Conservation (phyloP, 2,329 filamentous ascomycete genomes). For the Pseudogymnoascus sp. region DNA sequence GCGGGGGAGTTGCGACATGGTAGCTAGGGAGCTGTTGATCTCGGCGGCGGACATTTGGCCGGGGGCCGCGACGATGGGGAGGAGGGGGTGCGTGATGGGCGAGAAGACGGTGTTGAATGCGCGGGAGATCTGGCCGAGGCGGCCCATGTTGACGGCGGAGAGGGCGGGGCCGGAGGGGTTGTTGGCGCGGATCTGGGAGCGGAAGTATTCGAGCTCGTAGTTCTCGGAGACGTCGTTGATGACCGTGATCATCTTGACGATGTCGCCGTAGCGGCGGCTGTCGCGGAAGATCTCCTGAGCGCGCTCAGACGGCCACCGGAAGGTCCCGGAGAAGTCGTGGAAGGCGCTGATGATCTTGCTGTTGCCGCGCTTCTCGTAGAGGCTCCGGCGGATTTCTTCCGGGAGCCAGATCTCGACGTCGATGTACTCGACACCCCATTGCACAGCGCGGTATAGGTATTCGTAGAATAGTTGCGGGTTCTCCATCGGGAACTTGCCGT, state of each 20-base stretch:
- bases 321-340: conserved; percentile 77
- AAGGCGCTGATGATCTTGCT: conserved; percentile 88
- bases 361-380: conserved; percentile 65
- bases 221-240: conserved; percentile 78
- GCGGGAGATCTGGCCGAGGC: conserved; percentile 76
- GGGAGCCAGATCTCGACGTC: conserved; percentile 86
- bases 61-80: conserved; percentile 77
- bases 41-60: conserved; percentile 80
- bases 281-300: conserved; percentile 66
- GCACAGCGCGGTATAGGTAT: conserved; percentile 75
- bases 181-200: conserved; percentile 64
- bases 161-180: conserved; percentile 65
- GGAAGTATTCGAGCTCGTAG: conserved; percentile 85
- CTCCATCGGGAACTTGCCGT: conserved; percentile 79
- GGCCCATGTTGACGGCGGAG: conserved; percentile 81
- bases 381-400: conserved; percentile 59
- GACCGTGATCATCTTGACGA: conserved; percentile 86
- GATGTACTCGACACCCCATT: conserved; percentile 86
- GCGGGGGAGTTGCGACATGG: conserved; percentile 73
- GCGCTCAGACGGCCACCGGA: conserved; percentile 72
- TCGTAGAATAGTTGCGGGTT: conserved; percentile 67
- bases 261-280: conserved; percentile 69
- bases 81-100: conserved; percentile 70
- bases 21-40: conserved; percentile 71
- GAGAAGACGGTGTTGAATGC: conserved; percentile 72